Conservation (phyloP, 2,329 filamentous ascomycete genomes). For the Aspergillus pseudotamarii region DNA sequence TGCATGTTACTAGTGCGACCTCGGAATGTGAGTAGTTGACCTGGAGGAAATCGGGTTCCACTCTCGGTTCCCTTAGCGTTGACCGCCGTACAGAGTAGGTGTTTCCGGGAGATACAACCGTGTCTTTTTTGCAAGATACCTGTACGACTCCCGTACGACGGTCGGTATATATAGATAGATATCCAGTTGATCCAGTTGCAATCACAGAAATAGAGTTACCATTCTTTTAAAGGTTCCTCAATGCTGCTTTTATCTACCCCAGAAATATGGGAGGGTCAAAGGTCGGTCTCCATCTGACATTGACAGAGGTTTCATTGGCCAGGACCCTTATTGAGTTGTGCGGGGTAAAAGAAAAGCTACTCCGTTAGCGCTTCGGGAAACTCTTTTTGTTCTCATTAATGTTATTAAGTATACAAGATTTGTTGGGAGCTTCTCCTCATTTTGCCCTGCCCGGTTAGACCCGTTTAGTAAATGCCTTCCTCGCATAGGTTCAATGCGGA, state of each 20-base stretch:
- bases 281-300: conserved; percentile 11
- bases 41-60: neutral
- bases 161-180: neutral
- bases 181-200: neutral
- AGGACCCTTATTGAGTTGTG: conserved; percentile 4
- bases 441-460: neutral
- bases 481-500: neutral
- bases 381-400: neutral
- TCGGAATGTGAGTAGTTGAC: neutral
- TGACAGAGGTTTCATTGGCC: conserved; percentile 8
- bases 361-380: conserved; percentile 2
- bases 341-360: conserved; percentile 6
- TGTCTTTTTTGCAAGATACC: neutral
- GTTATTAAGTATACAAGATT: neutral
- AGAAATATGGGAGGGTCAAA: neutral
- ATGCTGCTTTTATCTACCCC: neutral
- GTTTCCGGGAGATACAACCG: neutral
- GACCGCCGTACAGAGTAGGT: neutral
- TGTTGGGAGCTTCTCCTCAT: conserved; percentile 2
- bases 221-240: neutral
- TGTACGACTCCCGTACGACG: neutral
- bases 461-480: neutral
- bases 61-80: neutral
- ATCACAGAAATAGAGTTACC: neutral
- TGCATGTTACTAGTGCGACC: neutral